phyloP scores from a whole-genome alignment of 2,329 filamentous ascomycete genomes.

The Sphaerulina musiva region DNA sequence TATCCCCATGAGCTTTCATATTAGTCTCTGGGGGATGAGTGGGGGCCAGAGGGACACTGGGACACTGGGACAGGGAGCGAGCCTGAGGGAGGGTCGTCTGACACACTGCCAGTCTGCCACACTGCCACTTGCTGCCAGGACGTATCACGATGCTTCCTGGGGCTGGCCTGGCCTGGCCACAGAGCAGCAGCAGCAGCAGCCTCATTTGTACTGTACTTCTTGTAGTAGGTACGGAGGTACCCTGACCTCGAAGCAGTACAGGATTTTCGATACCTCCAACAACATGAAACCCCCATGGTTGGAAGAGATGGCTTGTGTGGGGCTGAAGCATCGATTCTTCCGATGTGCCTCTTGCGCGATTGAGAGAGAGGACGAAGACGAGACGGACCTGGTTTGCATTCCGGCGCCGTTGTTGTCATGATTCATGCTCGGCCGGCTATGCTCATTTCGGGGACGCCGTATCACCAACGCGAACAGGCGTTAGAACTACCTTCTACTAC shows the following conservation, averaged over 20 bases:
- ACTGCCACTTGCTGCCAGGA: background rate
- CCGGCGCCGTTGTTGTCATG: background rate
- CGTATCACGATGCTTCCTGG: background rate
- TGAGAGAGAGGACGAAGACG: background rate
- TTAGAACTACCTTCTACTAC: background rate
- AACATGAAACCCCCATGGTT: background rate
- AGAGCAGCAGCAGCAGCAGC: background rate
- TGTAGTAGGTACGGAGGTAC: background rate
- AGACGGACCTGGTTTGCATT: background rate
- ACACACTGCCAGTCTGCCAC: conserved; percentile 7
- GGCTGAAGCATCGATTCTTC: background rate
- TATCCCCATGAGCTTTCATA: too few species aligned
- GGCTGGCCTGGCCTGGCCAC: too few species aligned
- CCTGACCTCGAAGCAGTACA: too few species aligned
- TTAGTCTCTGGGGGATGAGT: too few species aligned
- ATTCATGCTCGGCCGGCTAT: background rate
- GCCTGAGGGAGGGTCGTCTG: conserved; percentile 11
- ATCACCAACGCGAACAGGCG: background rate
- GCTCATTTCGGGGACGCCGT: background rate
- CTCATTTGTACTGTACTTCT: background rate
- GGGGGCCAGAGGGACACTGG: background rate
- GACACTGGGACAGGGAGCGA: background rate
- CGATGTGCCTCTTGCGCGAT: background rate
- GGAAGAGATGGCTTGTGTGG: background rate
- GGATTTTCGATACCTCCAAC: background rate